Evolutionary conservation across 2,329 filamentous ascomycete genomes (phyloP).

Genomic region (Achaetomium macrosporum): DNA sequence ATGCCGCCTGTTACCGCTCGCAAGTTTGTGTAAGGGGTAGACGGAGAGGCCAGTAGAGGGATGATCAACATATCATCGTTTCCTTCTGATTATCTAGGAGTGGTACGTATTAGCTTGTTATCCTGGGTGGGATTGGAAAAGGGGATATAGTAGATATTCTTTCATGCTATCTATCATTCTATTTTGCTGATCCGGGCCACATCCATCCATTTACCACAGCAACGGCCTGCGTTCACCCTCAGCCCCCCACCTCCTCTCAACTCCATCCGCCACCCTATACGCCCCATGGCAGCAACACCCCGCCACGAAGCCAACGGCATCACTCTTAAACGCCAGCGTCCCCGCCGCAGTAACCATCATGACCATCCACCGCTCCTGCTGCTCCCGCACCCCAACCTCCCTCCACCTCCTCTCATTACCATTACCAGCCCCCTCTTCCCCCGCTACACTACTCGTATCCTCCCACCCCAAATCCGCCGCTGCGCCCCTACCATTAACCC

Average conservation of each 20-base stretch:
- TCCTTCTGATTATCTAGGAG: no score
- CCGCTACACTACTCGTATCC: conserved; percentile 38
- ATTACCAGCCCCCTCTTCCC: conserved; percentile 16
- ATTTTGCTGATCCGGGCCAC: neutral
- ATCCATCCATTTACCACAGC: neutral
- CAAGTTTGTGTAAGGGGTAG: conserved; percentile 22
- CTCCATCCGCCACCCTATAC: conserved; percentile 45
- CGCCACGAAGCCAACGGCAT: conserved; percentile 77
- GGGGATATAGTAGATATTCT: no score
- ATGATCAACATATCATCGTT: neutral
- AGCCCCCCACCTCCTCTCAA: conserved; percentile 24
- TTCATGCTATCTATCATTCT: neutral
- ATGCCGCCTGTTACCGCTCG: conserved; percentile 23
- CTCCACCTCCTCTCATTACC: conserved; percentile 31
- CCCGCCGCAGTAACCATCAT: conserved; percentile 85
- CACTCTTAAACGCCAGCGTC: conserved; percentile 81
- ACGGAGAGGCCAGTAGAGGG: neutral
- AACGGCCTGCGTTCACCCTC: conserved; percentile 6
- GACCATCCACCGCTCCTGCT: conserved; percentile 72
- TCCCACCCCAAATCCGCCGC: conserved; percentile 58
- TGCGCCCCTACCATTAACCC: conserved; percentile 65
- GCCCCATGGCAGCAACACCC: conserved; percentile 75
- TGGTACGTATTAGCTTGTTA: no score
- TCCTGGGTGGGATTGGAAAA: no score
- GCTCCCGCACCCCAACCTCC: conserved; percentile 45